These are phyloP conservation scores for Backusella sp. DNA, from an alignment of 192 early-diverging fungal species.

Conservation along the genomic window DNA sequence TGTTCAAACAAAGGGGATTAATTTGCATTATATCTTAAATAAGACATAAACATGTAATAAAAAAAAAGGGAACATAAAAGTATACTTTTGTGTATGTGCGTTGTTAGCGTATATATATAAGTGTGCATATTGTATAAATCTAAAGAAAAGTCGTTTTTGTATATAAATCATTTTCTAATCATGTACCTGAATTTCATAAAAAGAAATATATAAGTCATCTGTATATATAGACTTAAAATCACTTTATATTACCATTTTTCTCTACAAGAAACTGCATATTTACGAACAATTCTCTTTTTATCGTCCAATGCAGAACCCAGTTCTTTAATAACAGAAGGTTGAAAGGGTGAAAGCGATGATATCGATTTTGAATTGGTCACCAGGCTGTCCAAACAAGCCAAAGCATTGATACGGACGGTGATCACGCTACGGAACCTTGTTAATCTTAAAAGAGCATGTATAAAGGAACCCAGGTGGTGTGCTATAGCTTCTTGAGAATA, in stretches of 20 bases:
- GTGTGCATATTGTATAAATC: neutral
- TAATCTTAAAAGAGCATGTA: slow-evolving; percentile 16
- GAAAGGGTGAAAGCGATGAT: slow-evolving; percentile 55
- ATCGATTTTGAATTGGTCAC: slow-evolving; percentile 52
- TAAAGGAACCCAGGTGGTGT: slow-evolving; percentile 12
- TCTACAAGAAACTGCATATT: slow-evolving; percentile 81
- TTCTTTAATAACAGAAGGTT: slow-evolving; percentile 57
- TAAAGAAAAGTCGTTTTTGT: neutral
- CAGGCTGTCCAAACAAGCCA: slow-evolving; percentile 62
- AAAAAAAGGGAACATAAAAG: too few species aligned
- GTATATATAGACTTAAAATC: neutral
- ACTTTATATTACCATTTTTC: slow-evolving; percentile 71
- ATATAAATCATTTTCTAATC: neutral
- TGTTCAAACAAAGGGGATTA: neutral
- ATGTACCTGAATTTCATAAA: neutral
- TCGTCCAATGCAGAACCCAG: slow-evolving; percentile 80
- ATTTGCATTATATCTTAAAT: neutral
- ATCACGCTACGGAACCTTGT: slow-evolving; percentile 30
- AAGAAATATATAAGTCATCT: neutral
- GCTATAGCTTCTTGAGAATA: slow-evolving; percentile 49
- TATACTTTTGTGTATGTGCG: neutral
- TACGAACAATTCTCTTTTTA: slow-evolving; percentile 81
- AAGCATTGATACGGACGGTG: slow-evolving; percentile 57
- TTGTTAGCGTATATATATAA: neutral
- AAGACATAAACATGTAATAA: neutral